phyloP scores from a whole-genome alignment of 75 land plant species.

The Ceratopteris richardii region DNA sequence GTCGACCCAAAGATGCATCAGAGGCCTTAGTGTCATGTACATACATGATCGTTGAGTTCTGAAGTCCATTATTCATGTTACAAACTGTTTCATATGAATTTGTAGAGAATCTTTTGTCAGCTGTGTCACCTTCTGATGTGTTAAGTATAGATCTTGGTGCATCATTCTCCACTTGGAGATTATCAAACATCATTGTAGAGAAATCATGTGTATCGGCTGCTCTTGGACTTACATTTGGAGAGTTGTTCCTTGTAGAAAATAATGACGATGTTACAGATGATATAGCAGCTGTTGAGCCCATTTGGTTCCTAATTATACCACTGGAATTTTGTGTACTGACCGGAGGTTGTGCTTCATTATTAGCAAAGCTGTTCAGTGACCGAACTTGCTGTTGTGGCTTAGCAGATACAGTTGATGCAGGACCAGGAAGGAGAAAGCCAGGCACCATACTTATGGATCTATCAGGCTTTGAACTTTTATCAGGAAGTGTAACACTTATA shows the following conservation, averaged over 20 bases:
- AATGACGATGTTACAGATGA: background rate
- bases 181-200: background rate
- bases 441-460: slow-evolving; percentile 62
- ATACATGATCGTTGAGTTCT: background rate
- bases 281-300: background rate
- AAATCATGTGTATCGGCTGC: background rate
- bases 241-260: background rate
- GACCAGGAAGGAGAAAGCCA: slow-evolving; percentile 33
- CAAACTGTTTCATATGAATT: background rate
- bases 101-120: background rate
- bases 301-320: background rate
- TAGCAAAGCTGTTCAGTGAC: too few species aligned
- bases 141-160: background rate
- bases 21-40: background rate
- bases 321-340: background rate
- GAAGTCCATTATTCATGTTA: background rate
- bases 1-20: background rate
- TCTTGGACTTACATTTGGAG: slow-evolving; percentile 1
- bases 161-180: background rate
- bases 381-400: background rate
- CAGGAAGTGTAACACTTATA: slow-evolving; percentile 62
- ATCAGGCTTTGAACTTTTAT: slow-evolving; percentile 38
- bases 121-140: background rate
- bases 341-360: too few species aligned
- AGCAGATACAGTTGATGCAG: slow-evolving; percentile 8